Conservation (phyloP, 176 grass and related monocot genomes). For the Raddia guianensis region DNA sequence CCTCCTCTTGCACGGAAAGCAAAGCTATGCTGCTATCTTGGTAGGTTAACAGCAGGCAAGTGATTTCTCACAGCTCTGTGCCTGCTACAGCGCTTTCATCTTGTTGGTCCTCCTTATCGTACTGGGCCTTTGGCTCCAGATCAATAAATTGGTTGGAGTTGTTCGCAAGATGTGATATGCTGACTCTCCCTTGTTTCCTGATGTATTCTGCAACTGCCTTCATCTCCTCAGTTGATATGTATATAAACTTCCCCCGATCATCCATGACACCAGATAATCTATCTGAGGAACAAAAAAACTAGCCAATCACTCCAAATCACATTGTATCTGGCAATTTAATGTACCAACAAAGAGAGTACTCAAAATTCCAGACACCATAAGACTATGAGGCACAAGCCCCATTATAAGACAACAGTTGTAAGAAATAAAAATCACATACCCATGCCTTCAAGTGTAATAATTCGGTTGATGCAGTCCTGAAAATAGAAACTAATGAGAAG, state of each 20-base stretch:
- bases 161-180: conserved; percentile 85
- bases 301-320: not conserved
- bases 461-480: conserved; percentile 95
- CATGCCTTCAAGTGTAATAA: conserved; percentile 73
- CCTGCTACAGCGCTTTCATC: conserved; percentile 33
- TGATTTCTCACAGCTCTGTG: not conserved
- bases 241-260: conserved; percentile 97
- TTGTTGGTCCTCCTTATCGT: conserved; percentile 29
- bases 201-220: conserved; percentile 88
- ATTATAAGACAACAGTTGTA: not conserved
- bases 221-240: conserved; percentile 93
- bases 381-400: not conserved
- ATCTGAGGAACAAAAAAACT: conserved; percentile 41
- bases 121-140: conserved; percentile 72
- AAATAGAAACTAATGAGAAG: conserved; percentile 17
- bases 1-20: not conserved
- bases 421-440: conserved; percentile 49
- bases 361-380: not conserved
- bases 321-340: not conserved
- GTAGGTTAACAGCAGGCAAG: not conserved
- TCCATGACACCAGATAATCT: conserved; percentile 97
- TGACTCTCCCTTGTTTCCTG: conserved; percentile 83
- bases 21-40: not conserved
- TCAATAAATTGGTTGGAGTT: conserved; percentile 91
- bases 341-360: not conserved